Conservation (phyloP, 495 filamentous ascomycete genomes). For the Aspergillus steynii region DNA sequence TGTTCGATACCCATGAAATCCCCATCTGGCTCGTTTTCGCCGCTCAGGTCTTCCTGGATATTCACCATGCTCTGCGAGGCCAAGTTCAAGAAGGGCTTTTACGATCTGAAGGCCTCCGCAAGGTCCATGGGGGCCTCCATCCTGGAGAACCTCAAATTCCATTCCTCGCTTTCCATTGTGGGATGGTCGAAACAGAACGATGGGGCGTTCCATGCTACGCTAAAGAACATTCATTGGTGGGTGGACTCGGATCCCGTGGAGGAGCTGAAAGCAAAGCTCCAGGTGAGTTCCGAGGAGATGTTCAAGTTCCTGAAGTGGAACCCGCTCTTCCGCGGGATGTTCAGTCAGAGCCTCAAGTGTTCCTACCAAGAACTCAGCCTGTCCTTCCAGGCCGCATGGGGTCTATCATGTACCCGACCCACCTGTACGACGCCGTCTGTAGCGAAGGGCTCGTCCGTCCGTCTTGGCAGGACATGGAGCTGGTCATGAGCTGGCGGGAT, state of each 20-base stretch:
- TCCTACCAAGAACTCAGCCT: not conserved
- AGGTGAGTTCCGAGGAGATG: not conserved
- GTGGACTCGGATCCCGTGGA: not conserved
- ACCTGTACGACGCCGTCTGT: too few relatives aligned
- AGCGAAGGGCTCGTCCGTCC: too few relatives aligned
- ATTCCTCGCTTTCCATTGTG: not conserved
- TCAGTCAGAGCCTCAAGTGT: not conserved
- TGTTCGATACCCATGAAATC: not conserved
- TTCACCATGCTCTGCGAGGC: not conserved
- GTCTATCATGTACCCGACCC: too few relatives aligned
- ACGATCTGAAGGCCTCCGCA: not conserved
- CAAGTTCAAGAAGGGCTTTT: not conserved
- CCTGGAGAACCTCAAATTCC: not conserved
- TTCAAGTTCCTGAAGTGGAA: not conserved
- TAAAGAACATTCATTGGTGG: not conserved
- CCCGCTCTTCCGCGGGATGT: not conserved
- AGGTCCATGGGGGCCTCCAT: not conserved
- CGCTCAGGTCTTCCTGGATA: not conserved
- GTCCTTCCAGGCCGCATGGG: not conserved
- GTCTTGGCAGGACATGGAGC: too few relatives aligned
- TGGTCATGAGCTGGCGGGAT: too few relatives aligned
- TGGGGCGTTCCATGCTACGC: not conserved
- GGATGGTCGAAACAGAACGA: not conserved
- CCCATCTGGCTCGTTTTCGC: not conserved
- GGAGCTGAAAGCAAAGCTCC: not conserved